Base-by-base conservation (phyloP, 352 stramenopile genomes). In the Pythium pyrilobum region DNA sequence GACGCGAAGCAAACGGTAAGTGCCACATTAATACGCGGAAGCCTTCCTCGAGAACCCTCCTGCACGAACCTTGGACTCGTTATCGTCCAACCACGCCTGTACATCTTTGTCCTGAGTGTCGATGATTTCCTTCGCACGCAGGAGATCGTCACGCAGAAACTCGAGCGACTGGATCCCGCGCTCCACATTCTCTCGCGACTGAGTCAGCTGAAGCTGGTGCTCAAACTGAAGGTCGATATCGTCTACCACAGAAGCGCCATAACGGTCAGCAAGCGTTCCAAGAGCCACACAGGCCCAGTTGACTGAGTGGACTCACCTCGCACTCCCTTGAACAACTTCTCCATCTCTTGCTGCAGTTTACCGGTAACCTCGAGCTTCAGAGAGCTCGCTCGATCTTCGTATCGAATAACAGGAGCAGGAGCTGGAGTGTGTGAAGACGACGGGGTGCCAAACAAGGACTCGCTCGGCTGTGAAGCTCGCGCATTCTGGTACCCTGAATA, bases 161-260 rank as follows among this genome's bases (percentile, higher is more conserved):
- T 84, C 66, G 6, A 95, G 69, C 47, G 80, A 89, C 40, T 89
- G 77, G 25, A 93, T 57, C 5, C 85, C 85, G 37, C 78, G 69
- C 39, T 89, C 74, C 21, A 95, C 74, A 24, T 82, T 85, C 37
- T 92, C 79, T 50, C 69, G 65, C 18, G 82, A 92, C 50, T 95
- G 79, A 2, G 81, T 85, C 15, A 95, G 63, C 52, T 92, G 78
- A 1, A 92, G 67, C 50, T 92, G 81, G 56, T 92, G 81, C 52
- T 95, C 85, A 55, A 92, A 92, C 62, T 95, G 82, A 34, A 88
- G 28, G 62, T 95, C 85, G 32, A 92, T 91, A 34, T 90, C 80
- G 47, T 90, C 79, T 68, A 20, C 28, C 21, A 25, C 20, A 56
- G 8, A 53, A 12, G 15, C 1, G 16, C 28, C 3, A 38, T 4